Evolutionary conservation across 1,284 basidiomycete species (phyloP), one percentile per base, ranked within the genome.

Genomic region (Pholiota adiposa): DNA sequence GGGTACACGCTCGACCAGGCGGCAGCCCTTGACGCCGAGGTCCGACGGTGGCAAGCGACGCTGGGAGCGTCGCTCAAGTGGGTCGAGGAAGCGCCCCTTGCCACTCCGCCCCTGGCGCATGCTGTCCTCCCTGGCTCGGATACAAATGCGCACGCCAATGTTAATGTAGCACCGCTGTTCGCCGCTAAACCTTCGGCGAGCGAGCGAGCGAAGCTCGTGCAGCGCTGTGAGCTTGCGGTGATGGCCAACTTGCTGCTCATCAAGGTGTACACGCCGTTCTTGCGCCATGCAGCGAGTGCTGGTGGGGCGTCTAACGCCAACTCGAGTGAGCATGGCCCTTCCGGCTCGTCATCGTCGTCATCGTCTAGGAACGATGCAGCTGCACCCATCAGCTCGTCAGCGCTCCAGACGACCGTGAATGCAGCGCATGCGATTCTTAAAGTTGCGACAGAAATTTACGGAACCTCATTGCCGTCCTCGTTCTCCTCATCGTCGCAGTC

Each of bases 211-310:
- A 82, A 83, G 65, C 80, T 80, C 25, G 23, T 60, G 58, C 70
- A 65, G 57, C 66, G 53, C 38, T 88, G 79, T 65, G 88, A 88
- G 63, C 74, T 90, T 46, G 79, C 79, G 0, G 80, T 88, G 38
- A 75, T 82, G 41, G 84, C 86, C 4, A 80, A 89, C 60, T 74
- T 84, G 43, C 69, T 89, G 51, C 77, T 89, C 58, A 74, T 91
- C 64, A 85, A 84, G 70, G 75, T 85, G 8, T 90, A 88, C 69
- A 69, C 86, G n/a, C 89, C 89, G 0, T 89, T 90, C 72, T 69
- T 89, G 56, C 81, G 69, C 14, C 62, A 63, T 63, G 51, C 56
- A 59, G 67, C 59, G 56, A 43, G 68, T 54, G 65, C 59, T 65
- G 16, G 56, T 36, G 38, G 63, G n/a, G 41, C 54, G 3, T 59